These are phyloP conservation scores for Ailanthus altissimus DNA, from an alignment of 345 rosid genomes.

Conservation along the genomic window DNA sequence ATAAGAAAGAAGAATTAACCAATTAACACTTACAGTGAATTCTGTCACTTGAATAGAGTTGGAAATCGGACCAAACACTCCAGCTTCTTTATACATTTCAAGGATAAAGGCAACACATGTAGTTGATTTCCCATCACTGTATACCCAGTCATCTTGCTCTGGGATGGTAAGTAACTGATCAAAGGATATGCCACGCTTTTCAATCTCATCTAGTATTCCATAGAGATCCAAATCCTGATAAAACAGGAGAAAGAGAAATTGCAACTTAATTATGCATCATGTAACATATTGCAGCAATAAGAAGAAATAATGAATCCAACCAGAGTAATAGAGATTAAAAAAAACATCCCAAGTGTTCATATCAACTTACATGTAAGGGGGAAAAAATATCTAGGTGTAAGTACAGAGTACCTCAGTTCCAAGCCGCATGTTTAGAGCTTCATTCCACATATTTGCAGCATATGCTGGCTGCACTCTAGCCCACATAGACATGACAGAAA, in stretches of 20 bases:
- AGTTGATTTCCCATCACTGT: slow-evolving; percentile 95
- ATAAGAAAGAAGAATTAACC: background rate
- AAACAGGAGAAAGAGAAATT: background rate
- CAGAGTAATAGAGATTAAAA: background rate
- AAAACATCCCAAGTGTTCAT: background rate
- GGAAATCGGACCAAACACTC: slow-evolving; percentile 66
- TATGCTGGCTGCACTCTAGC: slow-evolving; percentile 92
- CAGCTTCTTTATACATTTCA: slow-evolving; percentile 91
- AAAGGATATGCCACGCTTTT: slow-evolving; percentile 76
- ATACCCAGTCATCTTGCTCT: slow-evolving; percentile 94
- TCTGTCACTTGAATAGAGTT: slow-evolving; percentile 91
- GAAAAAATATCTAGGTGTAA: background rate
- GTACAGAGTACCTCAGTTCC: slow-evolving; percentile 72
- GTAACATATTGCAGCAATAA: background rate
- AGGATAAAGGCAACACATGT: slow-evolving; percentile 94
- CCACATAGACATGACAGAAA: slow-evolving; percentile 99
- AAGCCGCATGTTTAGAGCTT: slow-evolving; percentile 90
- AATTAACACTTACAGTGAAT: slow-evolving; percentile 65
- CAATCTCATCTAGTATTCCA: slow-evolving; percentile 74
- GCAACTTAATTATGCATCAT: background rate
- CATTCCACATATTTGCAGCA: slow-evolving; percentile 99
- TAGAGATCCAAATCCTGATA: slow-evolving; percentile 74
- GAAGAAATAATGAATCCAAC: background rate
- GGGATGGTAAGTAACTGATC: slow-evolving; percentile 86
- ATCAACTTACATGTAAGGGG: background rate